These are phyloP conservation scores for Phialophora expanda DNA, from an alignment of 2,329 filamentous ascomycete genomes.

Conservation along the genomic window DNA sequence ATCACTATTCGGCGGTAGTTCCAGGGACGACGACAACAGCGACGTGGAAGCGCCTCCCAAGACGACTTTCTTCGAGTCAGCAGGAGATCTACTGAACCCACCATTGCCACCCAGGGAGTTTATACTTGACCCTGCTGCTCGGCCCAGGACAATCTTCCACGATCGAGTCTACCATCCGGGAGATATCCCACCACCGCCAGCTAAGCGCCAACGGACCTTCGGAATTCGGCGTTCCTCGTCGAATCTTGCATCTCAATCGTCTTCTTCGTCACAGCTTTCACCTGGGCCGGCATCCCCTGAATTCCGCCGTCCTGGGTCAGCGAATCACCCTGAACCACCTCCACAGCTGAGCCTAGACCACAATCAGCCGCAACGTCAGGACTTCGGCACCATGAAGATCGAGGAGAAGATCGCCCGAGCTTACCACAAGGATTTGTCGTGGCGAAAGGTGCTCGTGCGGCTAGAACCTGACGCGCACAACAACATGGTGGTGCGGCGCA, in stretches of 20 bases:
- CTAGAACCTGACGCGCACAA: slow-evolving; percentile 97
- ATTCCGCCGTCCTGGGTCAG: slow-evolving; percentile 15
- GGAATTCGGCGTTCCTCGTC: slow-evolving; percentile 23
- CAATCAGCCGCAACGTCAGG: slow-evolving; percentile 35
- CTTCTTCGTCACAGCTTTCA: slow-evolving; percentile 2
- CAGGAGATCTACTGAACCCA: slow-evolving; percentile 88
- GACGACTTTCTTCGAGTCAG: slow-evolving; percentile 94
- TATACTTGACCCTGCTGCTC: slow-evolving; percentile 78
- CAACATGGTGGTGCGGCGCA: slow-evolving; percentile 94
- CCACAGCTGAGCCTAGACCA: not conserved
- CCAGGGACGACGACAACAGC: slow-evolving; percentile 45
- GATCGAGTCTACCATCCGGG: slow-evolving; percentile 92
- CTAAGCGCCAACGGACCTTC: slow-evolving; percentile 50
- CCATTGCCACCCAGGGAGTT: slow-evolving; percentile 82
- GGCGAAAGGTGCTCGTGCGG: slow-evolving; percentile 95
- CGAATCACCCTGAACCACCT: not conserved
- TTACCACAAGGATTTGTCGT: slow-evolving; percentile 88
- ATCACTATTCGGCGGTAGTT: slow-evolving; percentile 53
- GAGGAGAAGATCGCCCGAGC: slow-evolving; percentile 97
- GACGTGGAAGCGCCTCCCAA: slow-evolving; percentile 74
- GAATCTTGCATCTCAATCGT: slow-evolving; percentile 17
- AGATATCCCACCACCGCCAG: slow-evolving; percentile 84
- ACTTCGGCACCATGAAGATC: slow-evolving; percentile 71
- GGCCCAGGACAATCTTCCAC: slow-evolving; percentile 91
- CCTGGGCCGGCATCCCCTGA: slow-evolving; percentile 12